Conservation (phyloP, 108 stramenopile genomes). For the Cyclotella baltica region DNA sequence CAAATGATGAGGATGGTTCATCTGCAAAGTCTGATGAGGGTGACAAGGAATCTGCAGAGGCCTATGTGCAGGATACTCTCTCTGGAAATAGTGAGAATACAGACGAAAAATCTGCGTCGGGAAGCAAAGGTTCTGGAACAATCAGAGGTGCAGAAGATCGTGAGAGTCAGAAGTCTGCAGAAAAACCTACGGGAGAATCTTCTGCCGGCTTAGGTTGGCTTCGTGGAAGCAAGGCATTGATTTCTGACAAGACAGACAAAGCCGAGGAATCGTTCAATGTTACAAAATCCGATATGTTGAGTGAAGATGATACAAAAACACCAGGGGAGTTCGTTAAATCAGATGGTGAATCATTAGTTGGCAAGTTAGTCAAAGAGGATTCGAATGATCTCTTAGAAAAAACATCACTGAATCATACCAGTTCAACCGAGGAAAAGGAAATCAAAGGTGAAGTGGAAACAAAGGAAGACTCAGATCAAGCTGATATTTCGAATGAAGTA, state of each 20-base stretch:
- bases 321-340: background rate
- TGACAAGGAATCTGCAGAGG: too few relatives aligned
- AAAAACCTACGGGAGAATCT: background rate
- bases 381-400: background rate
- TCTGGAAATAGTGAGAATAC: too few relatives aligned
- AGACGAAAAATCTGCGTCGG: too few relatives aligned
- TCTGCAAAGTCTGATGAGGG: too few relatives aligned
- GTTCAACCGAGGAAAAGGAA: too few relatives aligned
- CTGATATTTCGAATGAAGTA: too few relatives aligned
- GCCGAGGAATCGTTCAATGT: background rate
- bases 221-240: background rate
- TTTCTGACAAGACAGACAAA: background rate
- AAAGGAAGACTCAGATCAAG: too few relatives aligned
- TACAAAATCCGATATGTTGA: background rate
- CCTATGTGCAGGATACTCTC: too few relatives aligned
- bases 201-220: background rate
- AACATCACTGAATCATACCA: too few relatives aligned
- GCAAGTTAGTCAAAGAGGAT: background rate
- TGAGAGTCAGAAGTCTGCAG: background rate
- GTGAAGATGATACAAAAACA: background rate
- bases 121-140: too few relatives aligned
- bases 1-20: background rate
- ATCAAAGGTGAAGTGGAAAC: too few relatives aligned
- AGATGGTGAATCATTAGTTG: background rate
- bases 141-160: background rate